Evolutionary conservation across 179 eudicot genomes (phyloP).

Genomic region (Silene noctiflora): DNA sequence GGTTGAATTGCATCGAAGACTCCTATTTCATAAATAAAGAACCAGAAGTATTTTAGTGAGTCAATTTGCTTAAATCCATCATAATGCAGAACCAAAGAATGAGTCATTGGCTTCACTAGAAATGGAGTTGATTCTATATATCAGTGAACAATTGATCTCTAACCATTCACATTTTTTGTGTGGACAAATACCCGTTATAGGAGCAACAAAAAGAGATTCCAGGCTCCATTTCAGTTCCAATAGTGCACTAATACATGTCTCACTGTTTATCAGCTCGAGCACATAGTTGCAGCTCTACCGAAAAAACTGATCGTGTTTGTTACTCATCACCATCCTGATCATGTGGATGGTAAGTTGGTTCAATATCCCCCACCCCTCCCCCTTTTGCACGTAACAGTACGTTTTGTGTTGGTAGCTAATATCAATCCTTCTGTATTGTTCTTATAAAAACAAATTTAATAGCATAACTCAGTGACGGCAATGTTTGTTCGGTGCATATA

Average conservation of each 20-base stretch:
- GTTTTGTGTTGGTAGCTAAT: neutral
- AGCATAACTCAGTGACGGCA: neutral
- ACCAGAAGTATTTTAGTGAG: neutral
- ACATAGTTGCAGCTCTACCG: slow-evolving; percentile 73
- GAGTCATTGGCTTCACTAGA: neutral
- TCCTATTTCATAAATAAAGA: neutral
- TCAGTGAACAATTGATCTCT: neutral
- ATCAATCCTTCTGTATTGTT: neutral
- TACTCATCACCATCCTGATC: slow-evolving; percentile 94
- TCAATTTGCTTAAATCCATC: neutral
- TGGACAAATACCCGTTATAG: neutral
- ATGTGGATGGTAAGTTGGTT: slow-evolving; percentile 75
- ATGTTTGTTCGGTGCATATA: neutral
- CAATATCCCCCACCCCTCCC: neutral
- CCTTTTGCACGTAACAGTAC: neutral
- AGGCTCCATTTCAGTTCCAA: slow-evolving; percentile 1
- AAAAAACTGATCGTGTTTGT: slow-evolving; percentile 80
- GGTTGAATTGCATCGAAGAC: neutral
- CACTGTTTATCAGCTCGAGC: slow-evolving; percentile 54
- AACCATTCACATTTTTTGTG: neutral
- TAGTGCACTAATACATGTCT: slow-evolving; percentile 17
- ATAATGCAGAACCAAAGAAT: neutral
- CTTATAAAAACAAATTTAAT: neutral
- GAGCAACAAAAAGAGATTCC: slow-evolving; percentile 8
- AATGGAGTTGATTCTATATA: neutral